phyloP scores from a whole-genome alignment of 108 stramenopile species.

The Discostella stelligeroides region DNA sequence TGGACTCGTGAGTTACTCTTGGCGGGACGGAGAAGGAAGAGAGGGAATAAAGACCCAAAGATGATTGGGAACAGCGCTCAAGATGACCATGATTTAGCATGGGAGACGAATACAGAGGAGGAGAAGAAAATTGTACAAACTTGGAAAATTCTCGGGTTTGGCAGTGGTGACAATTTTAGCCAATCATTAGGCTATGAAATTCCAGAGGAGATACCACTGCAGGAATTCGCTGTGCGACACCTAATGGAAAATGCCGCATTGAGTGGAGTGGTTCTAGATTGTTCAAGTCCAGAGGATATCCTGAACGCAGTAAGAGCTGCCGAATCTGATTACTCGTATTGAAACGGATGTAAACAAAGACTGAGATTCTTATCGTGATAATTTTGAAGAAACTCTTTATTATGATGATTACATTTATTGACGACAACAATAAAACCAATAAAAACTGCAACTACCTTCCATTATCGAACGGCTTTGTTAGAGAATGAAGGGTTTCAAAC shows the following conservation, averaged over 20 bases:
- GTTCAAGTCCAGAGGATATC: conserved; percentile 40
- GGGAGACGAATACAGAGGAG: conserved; percentile 22
- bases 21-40: conserved; percentile 47
- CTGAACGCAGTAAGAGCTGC: conserved; percentile 21
- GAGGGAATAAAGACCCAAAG: neutral
- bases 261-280: conserved; percentile 42
- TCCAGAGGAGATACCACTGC: conserved; percentile 62
- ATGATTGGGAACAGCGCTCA: neutral
- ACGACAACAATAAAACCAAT: neutral
- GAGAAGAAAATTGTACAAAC: conserved; percentile 28
- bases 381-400: neutral
- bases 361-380: too few species aligned
- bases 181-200: conserved; percentile 47
- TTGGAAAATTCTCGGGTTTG: conserved; percentile 36
- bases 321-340: conserved; percentile 13
- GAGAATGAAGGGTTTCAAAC: conserved; percentile 6
- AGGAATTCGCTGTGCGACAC: conserved; percentile 72
- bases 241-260: conserved; percentile 49
- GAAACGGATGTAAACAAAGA: too few species aligned
- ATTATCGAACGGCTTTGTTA: neutral
- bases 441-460: neutral
- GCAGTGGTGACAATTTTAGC: neutral
- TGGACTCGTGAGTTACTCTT: conserved; percentile 74
- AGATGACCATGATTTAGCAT: neutral
- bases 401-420: neutral